Conservation (phyloP, 371 early-diverging fungal species). For the Mucor plumbeus region DNA sequence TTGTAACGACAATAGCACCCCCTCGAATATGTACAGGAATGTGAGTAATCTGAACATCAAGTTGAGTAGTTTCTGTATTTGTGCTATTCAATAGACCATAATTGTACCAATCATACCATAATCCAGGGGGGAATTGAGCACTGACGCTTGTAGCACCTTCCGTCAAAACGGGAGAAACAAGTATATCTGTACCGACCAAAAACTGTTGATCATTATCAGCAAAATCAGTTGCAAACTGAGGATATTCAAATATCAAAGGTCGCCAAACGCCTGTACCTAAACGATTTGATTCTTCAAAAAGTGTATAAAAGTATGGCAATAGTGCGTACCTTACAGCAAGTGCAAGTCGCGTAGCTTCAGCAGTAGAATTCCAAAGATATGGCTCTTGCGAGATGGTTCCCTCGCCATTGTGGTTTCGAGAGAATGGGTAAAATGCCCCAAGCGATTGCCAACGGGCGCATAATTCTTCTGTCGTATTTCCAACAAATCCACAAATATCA, state of each 20-base stretch:
- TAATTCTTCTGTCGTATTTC: conserved; percentile 57
- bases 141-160: conserved; percentile 41
- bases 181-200: conserved; percentile 46
- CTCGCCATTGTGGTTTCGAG: conserved; percentile 64
- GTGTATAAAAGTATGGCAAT: conserved; percentile 70
- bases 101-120: conserved; percentile 59
- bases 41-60: conserved; percentile 47
- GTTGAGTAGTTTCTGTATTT: background rate
- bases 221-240: conserved; percentile 18
- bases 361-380: conserved; percentile 51
- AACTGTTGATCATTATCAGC: conserved; percentile 34
- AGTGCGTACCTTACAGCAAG: conserved; percentile 64
- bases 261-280: conserved; percentile 49
- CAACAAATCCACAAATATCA: conserved; percentile 75
- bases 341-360: conserved; percentile 52
- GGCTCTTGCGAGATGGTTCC: conserved; percentile 53
- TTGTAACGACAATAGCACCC: conserved; percentile 50
- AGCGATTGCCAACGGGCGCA: conserved; percentile 72
- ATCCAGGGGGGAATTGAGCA: conserved; percentile 58
- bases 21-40: conserved; percentile 54
- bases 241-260: conserved; percentile 43
- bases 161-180: conserved; percentile 61
- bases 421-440: conserved; percentile 79
- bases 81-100: conserved; percentile 4
- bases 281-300: conserved; percentile 60